Percentiles rank a stretch among this genome's conserved stretches.
Conservation (phyloP, 1,284 basidiomycete species). For the Boletus mariae region DNA sequence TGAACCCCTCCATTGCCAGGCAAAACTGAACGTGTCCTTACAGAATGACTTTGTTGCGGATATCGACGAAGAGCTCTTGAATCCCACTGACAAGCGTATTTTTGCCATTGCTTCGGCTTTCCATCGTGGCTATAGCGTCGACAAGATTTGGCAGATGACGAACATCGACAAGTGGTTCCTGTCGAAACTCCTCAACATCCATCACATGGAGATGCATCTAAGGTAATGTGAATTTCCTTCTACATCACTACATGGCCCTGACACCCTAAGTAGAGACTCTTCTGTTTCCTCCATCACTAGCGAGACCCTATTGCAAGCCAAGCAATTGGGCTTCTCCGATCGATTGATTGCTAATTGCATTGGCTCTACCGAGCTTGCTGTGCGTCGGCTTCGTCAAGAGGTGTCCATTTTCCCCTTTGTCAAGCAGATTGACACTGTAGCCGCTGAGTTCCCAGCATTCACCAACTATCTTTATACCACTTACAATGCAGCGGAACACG, state of each 20-base stretch:
- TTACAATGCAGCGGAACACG: constrained; percentile 93
- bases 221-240: constrained; percentile 45
- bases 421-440: constrained; percentile 99
- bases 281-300: constrained; percentile 68
- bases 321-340: constrained; percentile 97
- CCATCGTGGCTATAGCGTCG: constrained; percentile 86
- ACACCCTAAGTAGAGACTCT: constrained; percentile 48
- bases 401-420: constrained; percentile 84
- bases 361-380: constrained; percentile 85
- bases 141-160: constrained; percentile 96
- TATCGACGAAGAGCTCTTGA: constrained; percentile 82
- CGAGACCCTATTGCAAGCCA: constrained; percentile 76
- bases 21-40: background rate
- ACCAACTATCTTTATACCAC: constrained; percentile 99
- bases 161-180: constrained; percentile 99
- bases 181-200: constrained; percentile 81
- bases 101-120: constrained; percentile 91
- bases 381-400: constrained; percentile 85
- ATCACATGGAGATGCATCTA: constrained; percentile 74
- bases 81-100: constrained; percentile 89
- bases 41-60: constrained; percentile 83
- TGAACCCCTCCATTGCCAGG: background rate
- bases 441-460: constrained; percentile 97
- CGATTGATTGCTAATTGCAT: constrained; percentile 80
- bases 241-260: background rate